Evolutionary conservation across 2,329 filamentous ascomycete species (phyloP), one percentile per base, ranked within the genome.

Genomic region (Sclerotinia glacialis): DNA sequence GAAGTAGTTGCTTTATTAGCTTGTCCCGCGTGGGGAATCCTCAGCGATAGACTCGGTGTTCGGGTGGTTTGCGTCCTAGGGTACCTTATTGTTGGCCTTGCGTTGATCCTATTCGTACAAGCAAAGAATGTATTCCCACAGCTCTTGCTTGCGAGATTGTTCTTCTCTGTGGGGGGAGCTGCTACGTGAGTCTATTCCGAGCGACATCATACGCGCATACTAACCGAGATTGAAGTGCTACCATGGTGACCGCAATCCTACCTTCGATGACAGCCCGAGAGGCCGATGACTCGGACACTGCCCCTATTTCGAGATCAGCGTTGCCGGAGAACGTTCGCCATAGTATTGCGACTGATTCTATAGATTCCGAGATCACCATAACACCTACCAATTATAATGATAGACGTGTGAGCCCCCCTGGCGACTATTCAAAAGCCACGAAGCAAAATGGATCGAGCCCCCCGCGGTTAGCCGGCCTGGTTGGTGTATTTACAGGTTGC

Each of bases 181-280:
- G 95, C 94, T 28, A 88, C 91, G 83, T 93, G 76, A 79, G 84
- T 77, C 63, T 53, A 54, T 42, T 46, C 55, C 55, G 64, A 61
- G 64, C 34, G 23, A 61, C 47, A 61, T 50, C 16, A 37, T 61
- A 53, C 26, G 47, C 55, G 64, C 55, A 66, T 66, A 21, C 64
- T 66, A 61, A 66, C 64, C 55, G 46, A 61, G 31, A 61, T 60
- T 68, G 14, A 65, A 87, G 85, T 6, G 85, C 93, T 18, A 98
- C 95, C 1, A 99, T 99, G 95, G 95, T 99, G 26, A 98, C 95
- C 11, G 95, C 95, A 4, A 92, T 96, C 55, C 82, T 99, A 31
- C 95, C 95, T 1, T 88, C 85, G 14, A 78, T 89, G 71, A 88
- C 86, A 6, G 83, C 84, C 69, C 71, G 67, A 66, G 69, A 71